These are phyloP conservation scores for Leccinum subgranulosum DNA, from an alignment of 768 basidiomycete genomes.

Conservation along the genomic window DNA sequence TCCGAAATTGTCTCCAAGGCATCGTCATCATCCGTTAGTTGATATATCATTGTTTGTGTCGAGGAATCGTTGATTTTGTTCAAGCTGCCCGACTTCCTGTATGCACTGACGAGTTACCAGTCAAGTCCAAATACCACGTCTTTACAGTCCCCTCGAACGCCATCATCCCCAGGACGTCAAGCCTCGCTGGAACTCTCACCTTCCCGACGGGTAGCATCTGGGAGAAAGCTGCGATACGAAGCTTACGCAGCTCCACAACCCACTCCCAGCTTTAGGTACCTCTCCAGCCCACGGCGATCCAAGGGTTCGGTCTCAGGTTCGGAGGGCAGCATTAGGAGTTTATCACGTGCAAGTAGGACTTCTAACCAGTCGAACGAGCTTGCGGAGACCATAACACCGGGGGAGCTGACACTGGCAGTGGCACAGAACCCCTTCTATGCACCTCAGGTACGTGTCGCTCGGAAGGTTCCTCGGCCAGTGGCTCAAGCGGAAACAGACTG, in stretches of 20 bases:
- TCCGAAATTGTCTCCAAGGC: conserved; percentile 45
- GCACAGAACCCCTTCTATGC: conserved; percentile 14
- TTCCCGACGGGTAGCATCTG: conserved; percentile 28
- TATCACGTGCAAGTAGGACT: conserved; percentile 25
- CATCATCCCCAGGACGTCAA: conserved; percentile 14
- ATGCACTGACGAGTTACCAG: conserved; percentile 42
- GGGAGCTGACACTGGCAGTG: conserved; percentile 29
- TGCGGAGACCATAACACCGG: conserved; percentile 28
- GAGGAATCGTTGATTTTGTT: conserved; percentile 3
- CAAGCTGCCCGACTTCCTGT: conserved; percentile 72
- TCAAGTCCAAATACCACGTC: conserved; percentile 1
- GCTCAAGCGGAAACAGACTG: conserved; percentile 14
- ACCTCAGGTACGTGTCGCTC: conserved; percentile 18
- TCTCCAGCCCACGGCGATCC: conserved; percentile 29
- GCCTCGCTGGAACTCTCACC: conserved; percentile 18
- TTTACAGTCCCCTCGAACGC: conserved; percentile 7
- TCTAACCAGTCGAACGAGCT: conserved; percentile 25
- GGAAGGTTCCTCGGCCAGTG: not conserved
- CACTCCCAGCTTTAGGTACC: conserved; percentile 41
- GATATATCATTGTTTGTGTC: conserved; percentile 1
- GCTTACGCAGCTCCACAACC: conserved; percentile 66
- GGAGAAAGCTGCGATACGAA: conserved; percentile 59
- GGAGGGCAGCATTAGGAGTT: conserved; percentile 30
- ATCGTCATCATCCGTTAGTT: conserved; percentile 54
- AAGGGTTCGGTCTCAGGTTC: conserved; percentile 38